Evolutionary conservation across 179 eudicot species (phyloP).

Genomic region (Gypsophila paniculata): DNA sequence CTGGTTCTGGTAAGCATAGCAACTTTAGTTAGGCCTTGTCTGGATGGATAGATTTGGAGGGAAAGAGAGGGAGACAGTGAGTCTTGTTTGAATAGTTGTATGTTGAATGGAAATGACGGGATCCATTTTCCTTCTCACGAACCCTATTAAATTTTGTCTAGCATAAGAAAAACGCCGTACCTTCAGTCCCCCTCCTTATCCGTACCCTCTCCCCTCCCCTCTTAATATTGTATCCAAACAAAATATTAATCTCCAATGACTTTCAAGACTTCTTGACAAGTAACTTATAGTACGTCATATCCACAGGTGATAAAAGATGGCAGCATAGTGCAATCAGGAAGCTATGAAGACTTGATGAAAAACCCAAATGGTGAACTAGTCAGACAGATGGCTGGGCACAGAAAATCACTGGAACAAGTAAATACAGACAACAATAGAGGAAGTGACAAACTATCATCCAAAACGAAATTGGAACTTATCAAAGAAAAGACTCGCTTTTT

Average conservation of each 20-base stretch:
- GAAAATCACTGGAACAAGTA: constrained; percentile 54
- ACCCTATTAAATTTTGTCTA: too few species aligned
- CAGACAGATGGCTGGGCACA: constrained; percentile 60
- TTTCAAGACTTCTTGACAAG: neutral
- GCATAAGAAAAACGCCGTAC: too few species aligned
- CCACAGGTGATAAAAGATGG: constrained; percentile 78
- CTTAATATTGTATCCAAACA: too few species aligned
- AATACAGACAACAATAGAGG: neutral
- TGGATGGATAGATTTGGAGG: too few species aligned
- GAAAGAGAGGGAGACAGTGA: too few species aligned
- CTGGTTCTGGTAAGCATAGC: constrained; percentile 59
- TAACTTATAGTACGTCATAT: neutral
- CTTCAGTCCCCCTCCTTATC: too few species aligned
- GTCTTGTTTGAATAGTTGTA: too few species aligned
- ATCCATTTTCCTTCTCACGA: too few species aligned
- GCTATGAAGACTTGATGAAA: constrained; percentile 48
- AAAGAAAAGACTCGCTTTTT: neutral
- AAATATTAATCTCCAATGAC: too few species aligned
- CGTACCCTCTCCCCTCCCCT: too few species aligned
- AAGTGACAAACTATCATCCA: neutral
- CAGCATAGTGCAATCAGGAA: constrained; percentile 58
- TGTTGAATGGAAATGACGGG: too few species aligned
- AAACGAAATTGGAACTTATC: neutral
- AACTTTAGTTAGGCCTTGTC: too few species aligned
- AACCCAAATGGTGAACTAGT: constrained; percentile 52